Evolutionary conservation across 2,329 filamentous ascomycete species (phyloP), one percentile per base, ranked within the genome.

Genomic region (Hypoxylon sp.): DNA sequence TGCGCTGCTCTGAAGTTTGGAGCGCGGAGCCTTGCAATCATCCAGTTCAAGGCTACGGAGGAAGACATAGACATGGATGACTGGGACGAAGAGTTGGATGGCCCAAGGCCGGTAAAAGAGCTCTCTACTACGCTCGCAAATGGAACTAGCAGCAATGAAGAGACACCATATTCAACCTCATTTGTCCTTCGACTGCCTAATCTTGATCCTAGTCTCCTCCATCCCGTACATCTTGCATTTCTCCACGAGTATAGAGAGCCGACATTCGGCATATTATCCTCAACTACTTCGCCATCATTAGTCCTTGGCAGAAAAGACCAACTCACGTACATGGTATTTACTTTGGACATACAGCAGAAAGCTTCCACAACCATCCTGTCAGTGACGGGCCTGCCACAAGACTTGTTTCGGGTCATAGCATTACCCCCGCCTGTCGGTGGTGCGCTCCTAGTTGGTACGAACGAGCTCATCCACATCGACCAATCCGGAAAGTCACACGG

Each of bases 231-330:
- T 76, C 88, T 99, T 75, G 90, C 92, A 59, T 99, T 99, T 78
- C 83, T 99, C 70, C 88, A 98, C 84, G 95, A 98, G 81, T 99
- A 99, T 79, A 90, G 96, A 78, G 96, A 98, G 79, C 95, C 96
- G 11, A 99, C 96, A 0, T 97, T 99, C 81, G 96, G 95, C 61
- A 94, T 99, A 65, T 84, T 99, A 43, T 96, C 93, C 48, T 92
- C 94, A 1, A 90, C 89, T 55, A 83, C 88, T 68, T 85, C 90
- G 34, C 88, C 90, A 12, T 94, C 94, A n/a, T 84, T 86, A 59
- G 90, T 92, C 2, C 83, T 98, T 56, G 91, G 94, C 74, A 88
- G 93, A 69, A 96, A 91, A 75, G 96, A 99, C 76, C 88, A 92
- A 71, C 83, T 97, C 50, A 91, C 90, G 16, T 99, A 97, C 81